Evolutionary conservation across 1,139 yeast genomes (phyloP).

Genomic region (Saccharomyces hybrid): DNA sequence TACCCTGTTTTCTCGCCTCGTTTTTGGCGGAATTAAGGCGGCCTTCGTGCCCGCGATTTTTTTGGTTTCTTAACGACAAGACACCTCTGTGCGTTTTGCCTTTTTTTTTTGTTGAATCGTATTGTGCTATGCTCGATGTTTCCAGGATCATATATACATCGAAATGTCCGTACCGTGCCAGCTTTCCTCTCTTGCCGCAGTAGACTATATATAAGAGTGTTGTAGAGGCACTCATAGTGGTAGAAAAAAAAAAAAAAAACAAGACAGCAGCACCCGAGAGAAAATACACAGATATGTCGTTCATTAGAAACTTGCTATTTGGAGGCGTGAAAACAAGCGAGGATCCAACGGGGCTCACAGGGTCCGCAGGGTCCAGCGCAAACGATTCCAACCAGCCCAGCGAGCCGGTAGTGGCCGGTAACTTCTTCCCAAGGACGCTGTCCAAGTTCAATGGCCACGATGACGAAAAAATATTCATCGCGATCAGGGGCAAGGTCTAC

Average conservation of each 20-base stretch:
- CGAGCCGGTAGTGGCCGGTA: conserved; percentile 66
- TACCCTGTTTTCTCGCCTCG: too few species aligned
- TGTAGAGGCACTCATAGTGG: not conserved
- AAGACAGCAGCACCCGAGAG: not conserved
- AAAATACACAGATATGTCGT: conserved; percentile 31
- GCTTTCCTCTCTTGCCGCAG: not conserved
- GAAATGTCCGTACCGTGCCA: not conserved
- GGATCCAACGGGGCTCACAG: conserved; percentile 32
- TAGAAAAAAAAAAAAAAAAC: too few species aligned
- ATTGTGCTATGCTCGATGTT: not conserved
- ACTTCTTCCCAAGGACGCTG: conserved; percentile 72
- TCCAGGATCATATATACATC: not conserved
- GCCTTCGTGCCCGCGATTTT: not conserved
- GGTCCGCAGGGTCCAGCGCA: conserved; percentile 5
- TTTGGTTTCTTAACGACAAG: not conserved
- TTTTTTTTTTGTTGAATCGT: not conserved
- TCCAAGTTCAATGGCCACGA: conserved; percentile 74
- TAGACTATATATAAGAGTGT: not conserved
- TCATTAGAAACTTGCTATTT: conserved; percentile 33
- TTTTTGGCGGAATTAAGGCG: not conserved
- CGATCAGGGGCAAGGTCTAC: conserved; percentile 75
- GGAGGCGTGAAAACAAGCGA: conserved; percentile 34
- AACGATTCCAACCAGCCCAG: conserved; percentile 14
- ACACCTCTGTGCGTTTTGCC: not conserved
- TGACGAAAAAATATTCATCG: conserved; percentile 70